Base-by-base conservation (phyloP, 495 filamentous ascomycete species). In the Daldinia loculata region DNA sequence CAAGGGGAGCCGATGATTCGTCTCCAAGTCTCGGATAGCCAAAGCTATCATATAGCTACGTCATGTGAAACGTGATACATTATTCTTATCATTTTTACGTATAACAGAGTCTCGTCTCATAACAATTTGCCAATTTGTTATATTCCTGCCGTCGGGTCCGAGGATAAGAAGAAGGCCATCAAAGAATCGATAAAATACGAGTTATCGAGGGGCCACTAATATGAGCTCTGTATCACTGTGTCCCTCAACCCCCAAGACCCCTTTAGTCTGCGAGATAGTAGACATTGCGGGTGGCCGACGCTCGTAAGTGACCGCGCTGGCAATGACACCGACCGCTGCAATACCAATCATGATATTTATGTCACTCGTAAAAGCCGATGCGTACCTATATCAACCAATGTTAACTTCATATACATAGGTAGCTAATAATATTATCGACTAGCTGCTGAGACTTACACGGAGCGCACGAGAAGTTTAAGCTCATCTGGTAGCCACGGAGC, bases 291-390 rank as follows among this genome's bases (percentile, higher is more conserved):
- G 75, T 15, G 75, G 75, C 17, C 52, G 52, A 41, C 51, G 62
- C 50, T 77, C 59, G 51, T 77, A 75, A 15, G 69, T 69, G 30
- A 71, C 71, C 22, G 34, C 39, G 38, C 80, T 80, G 1, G 74
- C 62, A 52, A 79, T 29, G 38, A 80, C 51, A 7, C 76, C 77
- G 12, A 70, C 61, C 8, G 32, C 69, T 0, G 77, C 77, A 19
- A 81, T 60, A 2, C 68, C 72, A 15, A 76, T 77, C 69, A 77
- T 66, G 39, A 79, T 41, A 36, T 72, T 76, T 51, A 77, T 72
- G 27, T 79, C 77, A 29, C 71, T 59, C 11, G 74, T 72, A 51
- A 78, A 79, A 12, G 76, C 76, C 15, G 58, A 69, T 15, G 76
- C 76, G 52, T 79, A 77, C 22, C 69, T 52, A n/a, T 50, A 50